Percentiles rank a stretch among this genome's conserved stretches.
These are phyloP conservation scores for Talaromyces ruber DNA, from an alignment of 495 filamentous ascomycete species.

Conservation along the genomic window DNA sequence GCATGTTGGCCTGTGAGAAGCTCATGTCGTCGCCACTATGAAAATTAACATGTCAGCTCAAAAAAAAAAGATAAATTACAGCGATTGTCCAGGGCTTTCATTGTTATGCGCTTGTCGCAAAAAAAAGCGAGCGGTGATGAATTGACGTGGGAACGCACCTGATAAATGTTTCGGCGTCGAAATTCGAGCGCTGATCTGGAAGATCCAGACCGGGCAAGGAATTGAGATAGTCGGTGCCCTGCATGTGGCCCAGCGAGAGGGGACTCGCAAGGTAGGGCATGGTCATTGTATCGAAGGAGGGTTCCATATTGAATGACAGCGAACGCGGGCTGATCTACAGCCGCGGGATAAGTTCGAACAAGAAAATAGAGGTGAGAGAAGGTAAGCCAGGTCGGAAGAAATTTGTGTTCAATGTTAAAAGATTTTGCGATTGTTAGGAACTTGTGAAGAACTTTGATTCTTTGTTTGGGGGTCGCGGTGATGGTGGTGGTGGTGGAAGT, in stretches of 20 bases:
- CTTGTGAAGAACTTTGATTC: background rate
- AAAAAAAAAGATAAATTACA: background rate
- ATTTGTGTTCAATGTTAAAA: too few species aligned
- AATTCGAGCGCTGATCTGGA: constrained; percentile 47
- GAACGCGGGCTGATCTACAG: background rate
- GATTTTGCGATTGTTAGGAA: background rate
- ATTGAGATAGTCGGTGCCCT: constrained; percentile 43
- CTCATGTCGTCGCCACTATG: constrained; percentile 31
- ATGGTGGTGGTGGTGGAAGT: background rate
- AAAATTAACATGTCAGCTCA: background rate
- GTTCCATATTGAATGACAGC: constrained; percentile 39
- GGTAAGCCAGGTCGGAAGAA: background rate
- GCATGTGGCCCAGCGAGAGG: constrained; percentile 43
- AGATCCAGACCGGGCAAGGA: constrained; percentile 45
- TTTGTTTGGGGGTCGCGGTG: background rate
- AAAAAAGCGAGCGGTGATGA: background rate
- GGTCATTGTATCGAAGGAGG: constrained; percentile 54
- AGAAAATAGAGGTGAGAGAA: background rate
- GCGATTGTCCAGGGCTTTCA: background rate
- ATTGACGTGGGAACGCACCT: constrained; percentile 31
- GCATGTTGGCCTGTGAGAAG: constrained; percentile 27
- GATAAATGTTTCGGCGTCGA: constrained; percentile 50
- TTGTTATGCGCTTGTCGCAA: background rate
- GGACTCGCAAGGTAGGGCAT: constrained; percentile 51
- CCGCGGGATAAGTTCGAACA: background rate